Evolutionary conservation across 345 rosid genomes (phyloP).

Genomic region (Rhizophora apiculata): DNA sequence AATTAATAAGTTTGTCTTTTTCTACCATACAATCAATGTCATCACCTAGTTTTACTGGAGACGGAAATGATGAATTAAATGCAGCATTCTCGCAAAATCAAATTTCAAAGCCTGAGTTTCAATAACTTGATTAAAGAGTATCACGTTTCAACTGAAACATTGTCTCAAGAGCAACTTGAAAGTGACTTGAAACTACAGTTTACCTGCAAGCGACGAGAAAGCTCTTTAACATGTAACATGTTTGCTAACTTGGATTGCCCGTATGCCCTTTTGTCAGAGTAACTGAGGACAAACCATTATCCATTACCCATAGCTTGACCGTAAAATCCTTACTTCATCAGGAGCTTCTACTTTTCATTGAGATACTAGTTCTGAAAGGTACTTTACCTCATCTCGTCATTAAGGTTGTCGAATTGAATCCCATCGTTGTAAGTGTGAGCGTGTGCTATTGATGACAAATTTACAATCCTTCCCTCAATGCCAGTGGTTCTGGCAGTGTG

Average conservation of each 20-base stretch:
- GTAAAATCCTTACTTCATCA: too few relatives aligned
- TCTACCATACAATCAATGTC: too few relatives aligned
- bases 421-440: conserved; percentile 55
- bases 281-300: conserved; percentile 34
- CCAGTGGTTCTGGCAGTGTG: conserved; percentile 50
- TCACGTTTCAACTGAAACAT: neutral
- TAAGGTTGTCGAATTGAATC: conserved; percentile 57
- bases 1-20: too few relatives aligned
- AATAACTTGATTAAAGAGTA: neutral
- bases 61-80: too few relatives aligned
- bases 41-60: too few relatives aligned
- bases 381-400: conserved; percentile 40
- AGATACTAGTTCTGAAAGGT: neutral
- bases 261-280: conserved; percentile 78
- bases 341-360: too few relatives aligned
- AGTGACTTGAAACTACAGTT: neutral
- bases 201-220: conserved; percentile 82
- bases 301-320: too few relatives aligned
- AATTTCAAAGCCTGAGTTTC: neutral
- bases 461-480: conserved; percentile 78
- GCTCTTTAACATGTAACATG: conserved; percentile 80
- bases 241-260: conserved; percentile 95
- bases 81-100: too few relatives aligned
- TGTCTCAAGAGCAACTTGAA: too few relatives aligned
- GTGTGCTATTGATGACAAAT: conserved; percentile 86